phyloP scores from a whole-genome alignment of 176 grass and related monocot species.

The Typha latifolia region DNA sequence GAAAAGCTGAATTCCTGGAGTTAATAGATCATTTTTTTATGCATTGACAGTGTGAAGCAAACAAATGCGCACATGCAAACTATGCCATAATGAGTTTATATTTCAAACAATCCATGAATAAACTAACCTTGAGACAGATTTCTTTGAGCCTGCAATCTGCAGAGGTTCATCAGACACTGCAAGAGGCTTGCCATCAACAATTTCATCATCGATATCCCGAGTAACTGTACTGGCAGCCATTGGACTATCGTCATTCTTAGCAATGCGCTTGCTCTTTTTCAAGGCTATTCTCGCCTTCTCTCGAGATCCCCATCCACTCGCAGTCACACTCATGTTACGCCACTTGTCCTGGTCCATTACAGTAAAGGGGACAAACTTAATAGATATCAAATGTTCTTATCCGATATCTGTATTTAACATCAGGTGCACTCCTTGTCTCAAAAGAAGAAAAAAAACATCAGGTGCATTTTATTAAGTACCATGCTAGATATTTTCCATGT shows the following conservation, averaged over 20 bases:
- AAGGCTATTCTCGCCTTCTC: conserved; percentile 56
- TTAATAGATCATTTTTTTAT: no score
- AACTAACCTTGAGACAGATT: conserved; percentile 55
- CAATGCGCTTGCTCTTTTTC: conserved; percentile 43
- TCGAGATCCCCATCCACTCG: conserved; percentile 66
- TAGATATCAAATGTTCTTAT: neutral
- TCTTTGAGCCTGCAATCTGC: conserved; percentile 30
- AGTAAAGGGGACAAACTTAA: neutral
- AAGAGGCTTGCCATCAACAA: conserved; percentile 53
- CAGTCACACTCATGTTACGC: conserved; percentile 82
- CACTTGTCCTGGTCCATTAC: conserved; percentile 67
- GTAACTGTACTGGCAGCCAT: conserved; percentile 25
- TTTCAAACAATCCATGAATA: neutral
- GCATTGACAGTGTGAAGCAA: no score
- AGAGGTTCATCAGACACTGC: conserved; percentile 36
- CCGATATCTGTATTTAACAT: neutral
- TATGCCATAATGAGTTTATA: no score
- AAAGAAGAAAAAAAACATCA: no score
- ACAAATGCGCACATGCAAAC: no score
- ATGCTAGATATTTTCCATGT: neutral
- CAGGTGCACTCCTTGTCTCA: no score
- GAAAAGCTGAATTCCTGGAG: no score
- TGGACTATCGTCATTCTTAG: conserved; percentile 32
- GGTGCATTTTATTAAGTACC: neutral
- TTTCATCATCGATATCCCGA: conserved; percentile 16